A percentile compares a stretch with the other conserved stretches of the same genome.
Conservation (phyloP, 2,329 filamentous ascomycete genomes). For the Bipolaris gigantea region DNA sequence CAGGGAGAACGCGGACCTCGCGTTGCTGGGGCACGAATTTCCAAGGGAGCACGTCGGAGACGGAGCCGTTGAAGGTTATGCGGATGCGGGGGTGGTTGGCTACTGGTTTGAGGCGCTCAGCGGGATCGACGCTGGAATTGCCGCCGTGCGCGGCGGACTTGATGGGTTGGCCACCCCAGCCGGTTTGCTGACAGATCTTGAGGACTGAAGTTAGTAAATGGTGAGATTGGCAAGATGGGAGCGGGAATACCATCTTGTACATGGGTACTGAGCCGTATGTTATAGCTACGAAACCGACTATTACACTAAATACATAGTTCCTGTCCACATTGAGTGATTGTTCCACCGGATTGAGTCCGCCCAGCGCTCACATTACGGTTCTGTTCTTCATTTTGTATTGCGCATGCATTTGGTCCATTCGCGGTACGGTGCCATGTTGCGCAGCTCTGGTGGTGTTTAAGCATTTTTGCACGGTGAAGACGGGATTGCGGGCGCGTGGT, state of each 20-base stretch:
- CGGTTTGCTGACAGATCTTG: constrained; percentile 83
- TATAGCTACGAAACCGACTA: constrained; percentile 76
- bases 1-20: constrained; percentile 91
- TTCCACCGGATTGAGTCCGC: not conserved
- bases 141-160: constrained; percentile 71
- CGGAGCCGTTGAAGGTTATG: constrained; percentile 93
- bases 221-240: not conserved
- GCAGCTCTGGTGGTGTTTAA: constrained; percentile 37
- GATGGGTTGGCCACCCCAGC: constrained; percentile 91
- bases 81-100: constrained; percentile 80
- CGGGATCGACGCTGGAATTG: constrained; percentile 62
- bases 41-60: constrained; percentile 94
- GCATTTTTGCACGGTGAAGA: constrained; percentile 31
- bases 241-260: constrained; percentile 73
- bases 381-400: constrained; percentile 69
- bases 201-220: constrained; percentile 7
- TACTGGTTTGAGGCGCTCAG: constrained; percentile 78
- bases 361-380: constrained; percentile 61
- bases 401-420: constrained; percentile 66
- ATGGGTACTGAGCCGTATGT: constrained; percentile 83
- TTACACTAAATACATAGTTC: constrained; percentile 75
- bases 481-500: constrained; percentile 22
- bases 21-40: constrained; percentile 97
- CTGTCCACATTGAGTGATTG: constrained; percentile 30
- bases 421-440: constrained; percentile 48